Conservation (phyloP, 23 red algal genomes). For the Agarophyton chilense region DNA sequence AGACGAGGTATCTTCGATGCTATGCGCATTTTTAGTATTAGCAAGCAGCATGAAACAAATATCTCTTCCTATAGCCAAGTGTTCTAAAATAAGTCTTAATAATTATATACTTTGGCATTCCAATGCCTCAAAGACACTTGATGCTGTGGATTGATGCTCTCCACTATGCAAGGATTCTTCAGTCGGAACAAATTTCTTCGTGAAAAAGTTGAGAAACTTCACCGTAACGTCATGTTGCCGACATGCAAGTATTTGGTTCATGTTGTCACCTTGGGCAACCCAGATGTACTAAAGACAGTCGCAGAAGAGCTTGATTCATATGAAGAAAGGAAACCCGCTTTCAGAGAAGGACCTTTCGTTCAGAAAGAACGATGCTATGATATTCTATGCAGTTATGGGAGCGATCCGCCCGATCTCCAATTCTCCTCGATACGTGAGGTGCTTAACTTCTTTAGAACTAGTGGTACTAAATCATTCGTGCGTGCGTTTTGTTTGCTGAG, state of each 20-base stretch:
- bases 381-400: slow-evolving; percentile 37
- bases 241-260: slow-evolving; percentile 34
- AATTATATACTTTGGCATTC: slow-evolving; percentile 16
- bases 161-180: slow-evolving; percentile 37
- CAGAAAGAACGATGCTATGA: slow-evolving; percentile 31
- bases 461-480: slow-evolving; percentile 55
- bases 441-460: slow-evolving; percentile 15
- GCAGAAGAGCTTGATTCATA: slow-evolving; percentile 1
- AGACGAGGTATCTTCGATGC: neutral
- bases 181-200: slow-evolving; percentile 17
- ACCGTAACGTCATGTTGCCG: slow-evolving; percentile 13
- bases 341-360: slow-evolving; percentile 9
- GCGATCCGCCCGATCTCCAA: slow-evolving; percentile 27
- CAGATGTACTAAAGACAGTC: neutral
- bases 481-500: slow-evolving; percentile 37
- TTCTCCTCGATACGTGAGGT: slow-evolving; percentile 16
- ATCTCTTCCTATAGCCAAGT: neutral
- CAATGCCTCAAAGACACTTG: slow-evolving; percentile 31
- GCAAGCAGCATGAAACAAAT: slow-evolving; percentile 31
- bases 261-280: slow-evolving; percentile 39
- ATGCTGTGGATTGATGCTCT: neutral
- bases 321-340: neutral
- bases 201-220: neutral
- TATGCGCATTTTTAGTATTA: slow-evolving; percentile 30
- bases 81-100: neutral